Evolutionary conservation across 2,329 filamentous ascomycete species (phyloP), one percentile per base, ranked within the genome.

Genomic region (Bisporella sp.): DNA sequence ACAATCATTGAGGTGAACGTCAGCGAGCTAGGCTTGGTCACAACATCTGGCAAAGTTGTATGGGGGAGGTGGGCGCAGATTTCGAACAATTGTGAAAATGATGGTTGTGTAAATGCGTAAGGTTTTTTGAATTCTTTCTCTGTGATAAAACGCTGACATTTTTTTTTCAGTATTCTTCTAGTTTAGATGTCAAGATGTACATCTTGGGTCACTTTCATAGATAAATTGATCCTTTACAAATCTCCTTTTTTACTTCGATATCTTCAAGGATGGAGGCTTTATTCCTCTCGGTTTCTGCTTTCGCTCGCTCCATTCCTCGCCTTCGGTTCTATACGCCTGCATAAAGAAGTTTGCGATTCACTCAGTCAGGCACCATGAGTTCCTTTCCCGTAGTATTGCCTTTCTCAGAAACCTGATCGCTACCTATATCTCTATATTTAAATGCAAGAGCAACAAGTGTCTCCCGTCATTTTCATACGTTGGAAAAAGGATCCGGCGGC

Each of bases 1-100:
- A 92, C 83, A 31, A 81, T 85, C 54, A 82, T 92, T 64, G 92
- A 97, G 71, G 90, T 97, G 62, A 96, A 99, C 66, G 90, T 96
- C 31, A 87, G 81, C 50, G 93, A 99, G 68, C 71, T 97, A 56
- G 93, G 93, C 56, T 74, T 97, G 54, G 89, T 95, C 12, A 97
- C 93, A 3, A 85, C 91, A 1, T 84, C 83, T 55, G 93, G 93
- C 56, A 96, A 96, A 73, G 89, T 96, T 6, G 89, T 92, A 5
- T 96, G 91, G 91, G 90, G 89, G 60, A 78, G 88, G 59, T 93
- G 84, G 71, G 87, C 87, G 6, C 86, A 90, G 69, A 76, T 88
- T 46, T 78, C 61, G 12, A 78, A 79, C 45, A 57, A 57, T 32
- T 52, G 49, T 28, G 54, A 59, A 41, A 58, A 59, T 31, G 56